These are phyloP conservation scores for Schwanniomyces vanrijiae DNA, from an alignment of 805 yeast species.

Conservation along the genomic window DNA sequence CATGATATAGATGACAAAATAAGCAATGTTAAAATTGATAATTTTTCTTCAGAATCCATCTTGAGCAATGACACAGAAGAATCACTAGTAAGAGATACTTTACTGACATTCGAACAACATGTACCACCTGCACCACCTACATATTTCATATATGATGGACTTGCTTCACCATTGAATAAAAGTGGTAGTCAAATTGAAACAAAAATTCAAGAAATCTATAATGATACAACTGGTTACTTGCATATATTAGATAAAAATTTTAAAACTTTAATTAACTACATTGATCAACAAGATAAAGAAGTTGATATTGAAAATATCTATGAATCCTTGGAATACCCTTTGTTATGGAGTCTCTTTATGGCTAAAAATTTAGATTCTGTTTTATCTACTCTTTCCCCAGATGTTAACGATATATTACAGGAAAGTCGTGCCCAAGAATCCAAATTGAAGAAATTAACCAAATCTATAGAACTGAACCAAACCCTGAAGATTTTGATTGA, in stretches of 20 bases:
- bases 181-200: constrained; percentile 9
- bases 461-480: constrained; percentile 14
- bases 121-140: neutral
- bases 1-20: neutral
- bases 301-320: neutral
- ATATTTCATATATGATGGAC: constrained; percentile 17
- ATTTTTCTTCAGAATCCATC: neutral
- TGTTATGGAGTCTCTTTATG: constrained; percentile 16
- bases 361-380: constrained; percentile 8
- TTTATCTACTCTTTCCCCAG: neutral
- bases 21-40: neutral
- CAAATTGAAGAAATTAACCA: constrained; percentile 6
- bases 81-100: neutral
- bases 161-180: constrained; percentile 4
- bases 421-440: constrained; percentile 2
- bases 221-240: constrained; percentile 25
- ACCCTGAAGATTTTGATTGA: constrained; percentile 20
- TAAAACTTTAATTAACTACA: constrained; percentile 7
- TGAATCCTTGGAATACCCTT: constrained; percentile 10
- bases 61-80: neutral
- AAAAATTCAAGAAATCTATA: constrained; percentile 21
- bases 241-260: constrained; percentile 21
- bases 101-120: neutral
- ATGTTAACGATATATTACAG: neutral
- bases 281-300: constrained; percentile 9